phyloP scores from a whole-genome alignment of 345 rosid genomes.

The Brassica rapa region DNA sequence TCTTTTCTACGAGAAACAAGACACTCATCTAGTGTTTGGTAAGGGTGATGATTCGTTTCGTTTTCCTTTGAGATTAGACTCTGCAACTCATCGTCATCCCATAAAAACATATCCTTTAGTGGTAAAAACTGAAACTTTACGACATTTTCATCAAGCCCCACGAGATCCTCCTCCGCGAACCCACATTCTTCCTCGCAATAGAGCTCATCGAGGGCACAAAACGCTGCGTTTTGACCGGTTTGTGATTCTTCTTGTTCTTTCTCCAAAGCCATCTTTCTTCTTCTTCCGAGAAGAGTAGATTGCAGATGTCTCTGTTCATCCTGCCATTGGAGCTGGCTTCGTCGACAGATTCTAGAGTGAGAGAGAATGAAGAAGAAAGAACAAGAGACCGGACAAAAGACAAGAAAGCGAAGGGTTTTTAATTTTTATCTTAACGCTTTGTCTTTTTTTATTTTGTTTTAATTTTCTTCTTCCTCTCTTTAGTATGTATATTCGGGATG shows the following conservation, averaged over 20 bases:
- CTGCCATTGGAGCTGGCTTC: conserved; percentile 40
- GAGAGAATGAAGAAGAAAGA: conserved; percentile 23
- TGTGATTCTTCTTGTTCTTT: conserved; percentile 44
- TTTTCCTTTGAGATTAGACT: conserved; percentile 61
- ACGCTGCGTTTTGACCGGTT: conserved; percentile 35
- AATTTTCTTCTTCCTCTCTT: not conserved
- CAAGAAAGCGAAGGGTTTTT: conserved; percentile 52
- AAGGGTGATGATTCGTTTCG: conserved; percentile 42
- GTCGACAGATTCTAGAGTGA: conserved; percentile 12
- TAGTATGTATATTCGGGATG: not conserved
- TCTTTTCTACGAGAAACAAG: conserved; percentile 53
- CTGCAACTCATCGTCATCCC: conserved; percentile 63
- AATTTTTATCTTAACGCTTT: conserved; percentile 54
- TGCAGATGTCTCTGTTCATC: conserved; percentile 53
- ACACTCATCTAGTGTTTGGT: conserved; percentile 45
- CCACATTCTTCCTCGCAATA: conserved; percentile 65
- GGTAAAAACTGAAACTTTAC: conserved; percentile 54
- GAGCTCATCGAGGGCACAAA: conserved; percentile 55
- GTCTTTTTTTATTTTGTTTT: conserved; percentile 16
- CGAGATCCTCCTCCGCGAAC: conserved; percentile 43
- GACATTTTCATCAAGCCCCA: conserved; percentile 1
- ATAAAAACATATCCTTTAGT: conserved; percentile 46
- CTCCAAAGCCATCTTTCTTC: conserved; percentile 56
- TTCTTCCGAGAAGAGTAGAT: conserved; percentile 59
- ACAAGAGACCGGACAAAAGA: conserved; percentile 34